Conservation (phyloP, 306 rosid species). For the barrel medic (Medicago truncatula) region MtrunA17r5.0-ANR NC_053045.1:44686501-44687000, state of each 20-base stretch:
- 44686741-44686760: constrained; percentile 20
- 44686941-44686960: background rate
- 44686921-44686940: constrained; percentile 19
- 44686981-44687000: background rate
- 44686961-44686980: background rate
- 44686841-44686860: constrained; percentile 35
- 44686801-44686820: constrained; percentile 29
- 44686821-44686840: constrained; percentile 28
- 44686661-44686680: constrained; percentile 73
- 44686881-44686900: constrained; percentile 19
- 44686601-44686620: constrained; percentile 17
- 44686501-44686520: constrained; percentile 77
- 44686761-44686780: constrained; percentile 41
- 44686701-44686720: constrained; percentile 18
- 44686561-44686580: constrained; percentile 32
- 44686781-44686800: constrained; percentile 26
- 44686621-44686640: constrained; percentile 71
- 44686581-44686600: background rate
- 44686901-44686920: constrained; percentile 19
- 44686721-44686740: constrained; percentile 29
- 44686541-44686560: background rate
- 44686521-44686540: constrained; percentile 77
- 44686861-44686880: constrained; percentile 27
- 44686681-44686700: constrained; percentile 59
- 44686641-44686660: constrained; percentile 68